Conservation (phyloP, 176 grass and related monocot species). For the Zea luxurians region DNA sequence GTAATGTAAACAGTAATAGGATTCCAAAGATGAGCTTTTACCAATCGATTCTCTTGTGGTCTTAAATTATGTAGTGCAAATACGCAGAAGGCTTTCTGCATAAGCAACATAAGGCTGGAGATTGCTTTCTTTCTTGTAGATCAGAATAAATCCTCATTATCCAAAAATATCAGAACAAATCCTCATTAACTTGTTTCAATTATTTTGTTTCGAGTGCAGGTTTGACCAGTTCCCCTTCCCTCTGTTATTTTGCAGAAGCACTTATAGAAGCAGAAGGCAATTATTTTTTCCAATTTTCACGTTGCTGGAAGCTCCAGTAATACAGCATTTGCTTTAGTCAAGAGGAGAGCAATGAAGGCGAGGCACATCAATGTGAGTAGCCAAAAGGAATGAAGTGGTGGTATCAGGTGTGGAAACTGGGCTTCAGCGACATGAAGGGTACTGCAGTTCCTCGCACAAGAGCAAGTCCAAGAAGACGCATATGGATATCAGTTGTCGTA, state of each 20-base stretch:
- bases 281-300: background rate
- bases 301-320: background rate
- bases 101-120: background rate
- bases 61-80: background rate
- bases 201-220: background rate
- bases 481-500: slow-evolving; percentile 57
- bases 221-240: background rate
- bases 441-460: slow-evolving; percentile 45
- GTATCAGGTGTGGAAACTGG: slow-evolving; percentile 37
- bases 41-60: background rate
- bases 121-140: background rate
- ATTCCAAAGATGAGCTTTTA: background rate
- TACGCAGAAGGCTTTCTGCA: background rate
- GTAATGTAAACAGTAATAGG: background rate
- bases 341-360: slow-evolving; percentile 11
- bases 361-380: background rate
- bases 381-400: slow-evolving; percentile 51
- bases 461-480: slow-evolving; percentile 41
- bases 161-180: background rate
- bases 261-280: background rate
- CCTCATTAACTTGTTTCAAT: background rate
- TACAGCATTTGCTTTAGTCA: background rate
- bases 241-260: slow-evolving; percentile 10
- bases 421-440: slow-evolving; percentile 41
- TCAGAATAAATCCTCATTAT: background rate